Base-by-base conservation (phyloP, 352 stramenopile genomes). In the Globisporangium nodosum region DNA sequence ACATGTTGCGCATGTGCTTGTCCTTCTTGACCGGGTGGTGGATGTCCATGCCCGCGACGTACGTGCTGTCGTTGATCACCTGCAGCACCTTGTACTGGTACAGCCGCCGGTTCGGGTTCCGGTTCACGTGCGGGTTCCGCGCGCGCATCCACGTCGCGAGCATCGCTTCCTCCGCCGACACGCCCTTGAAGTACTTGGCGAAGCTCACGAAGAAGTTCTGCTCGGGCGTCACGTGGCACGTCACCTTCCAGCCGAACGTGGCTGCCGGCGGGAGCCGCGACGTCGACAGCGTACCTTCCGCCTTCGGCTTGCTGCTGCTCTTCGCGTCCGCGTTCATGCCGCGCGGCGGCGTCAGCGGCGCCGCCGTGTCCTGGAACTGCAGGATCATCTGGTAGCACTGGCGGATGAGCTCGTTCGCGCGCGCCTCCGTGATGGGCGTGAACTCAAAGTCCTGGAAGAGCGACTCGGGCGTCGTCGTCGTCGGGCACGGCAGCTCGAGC, bases 331-430 rank as follows among this genome's bases (percentile, higher is more conserved):
- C 7, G 15, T 27, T 56, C 43, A 87, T 65, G 20, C 52, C 60
- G 18, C 60, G 51, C 24, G 49, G 57, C 7, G 70, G 63, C 3
- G 72, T 60, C 20, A 79, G 63, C 6, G 73, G 70, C 52, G 74
- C 76, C 15, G 64, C 68, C n/a, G 70, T 67, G 54, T 75, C 60
- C 55, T 86, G 75, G 45, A 85, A 71, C 21, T 69, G 66, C 11
- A 72, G 58, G 54, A 86, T 82, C 66, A 76, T 66, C 47, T 83
- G 63, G 56, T 85, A 88, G 61, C 78, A 86, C 15, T 59, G 69
- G 31, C 73, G 77, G 52, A 87, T 82, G 43, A 74, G 53, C 16
- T 74, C 76, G 46, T 82, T 79, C 8, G 74, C 69, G 53, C 84
- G 65, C 43, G 71, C 61, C 37, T 87, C 72, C 6, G 78, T 84